A percentile compares a stretch with the other conserved stretches of the same genome.
phyloP scores from a whole-genome alignment of 2,329 filamentous ascomycete species.

The Diaporthe batatas region DNA sequence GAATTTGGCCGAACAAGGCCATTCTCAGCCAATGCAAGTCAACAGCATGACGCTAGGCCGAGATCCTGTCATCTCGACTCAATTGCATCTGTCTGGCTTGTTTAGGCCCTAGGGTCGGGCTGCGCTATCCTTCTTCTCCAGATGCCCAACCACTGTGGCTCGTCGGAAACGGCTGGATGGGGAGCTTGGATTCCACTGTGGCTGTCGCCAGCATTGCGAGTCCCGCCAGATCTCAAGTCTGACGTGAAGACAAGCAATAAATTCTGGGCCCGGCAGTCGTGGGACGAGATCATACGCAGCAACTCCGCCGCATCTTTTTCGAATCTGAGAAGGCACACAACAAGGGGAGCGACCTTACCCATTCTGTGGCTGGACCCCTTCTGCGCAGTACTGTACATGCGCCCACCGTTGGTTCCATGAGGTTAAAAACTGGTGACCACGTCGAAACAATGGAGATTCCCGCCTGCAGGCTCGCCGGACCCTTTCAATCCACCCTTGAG shows the following conservation, averaged over 20 bases:
- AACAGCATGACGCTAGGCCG: constrained; percentile 37
- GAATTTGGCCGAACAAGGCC: constrained; percentile 38
- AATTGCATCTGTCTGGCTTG: constrained; percentile 24
- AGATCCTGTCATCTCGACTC: constrained; percentile 38
- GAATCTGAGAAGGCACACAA: constrained; percentile 27
- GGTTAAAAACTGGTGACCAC: constrained; percentile 43
- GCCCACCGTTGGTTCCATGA: constrained; percentile 39
- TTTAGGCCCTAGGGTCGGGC: constrained; percentile 18
- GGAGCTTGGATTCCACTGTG: constrained; percentile 29
- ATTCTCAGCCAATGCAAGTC: constrained; percentile 33
- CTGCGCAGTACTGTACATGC: constrained; percentile 29
- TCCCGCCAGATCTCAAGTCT: constrained; percentile 37
- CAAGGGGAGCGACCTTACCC: constrained; percentile 33
- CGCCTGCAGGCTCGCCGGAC: constrained; percentile 33
- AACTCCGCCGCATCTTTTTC: constrained; percentile 38
- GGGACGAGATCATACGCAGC: constrained; percentile 38
- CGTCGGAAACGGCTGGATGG: constrained; percentile 23
- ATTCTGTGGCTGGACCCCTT: constrained; percentile 31
- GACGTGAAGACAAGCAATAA: constrained; percentile 39
- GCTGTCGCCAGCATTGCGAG: constrained; percentile 23
- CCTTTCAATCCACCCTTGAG: constrained; percentile 31
- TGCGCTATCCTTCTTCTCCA: background rate
- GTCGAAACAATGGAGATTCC: constrained; percentile 38
- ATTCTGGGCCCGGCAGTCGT: constrained; percentile 42
- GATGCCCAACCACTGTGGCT: constrained; percentile 21